Percentiles rank a stretch among this genome's conserved stretches.
Conservation (phyloP, 306 rosid genomes). For the Quercus mongolica region DNA sequence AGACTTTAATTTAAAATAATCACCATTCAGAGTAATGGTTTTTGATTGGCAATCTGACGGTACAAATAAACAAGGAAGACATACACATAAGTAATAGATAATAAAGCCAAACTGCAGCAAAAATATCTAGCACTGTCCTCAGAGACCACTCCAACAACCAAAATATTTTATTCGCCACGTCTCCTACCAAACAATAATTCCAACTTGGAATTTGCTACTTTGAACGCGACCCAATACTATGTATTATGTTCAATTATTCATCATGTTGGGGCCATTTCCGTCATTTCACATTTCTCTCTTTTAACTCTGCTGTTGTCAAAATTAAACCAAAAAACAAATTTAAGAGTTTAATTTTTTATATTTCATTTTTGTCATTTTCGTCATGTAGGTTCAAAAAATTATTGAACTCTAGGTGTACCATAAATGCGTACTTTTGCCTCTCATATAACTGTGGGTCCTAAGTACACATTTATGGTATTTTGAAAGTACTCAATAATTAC, state of each 20-base stretch:
- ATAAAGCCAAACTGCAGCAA: neutral
- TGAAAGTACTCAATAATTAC: too few relatives aligned
- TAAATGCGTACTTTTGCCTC: rapidly evolving
- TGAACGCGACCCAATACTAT: too few relatives aligned
- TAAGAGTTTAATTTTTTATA: too few relatives aligned
- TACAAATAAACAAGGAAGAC: neutral
- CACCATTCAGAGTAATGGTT: too few relatives aligned
- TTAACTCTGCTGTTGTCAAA: too few relatives aligned
- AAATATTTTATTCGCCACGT: slow-evolving; percentile 14
- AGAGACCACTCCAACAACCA: neutral
- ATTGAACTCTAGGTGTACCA: too few relatives aligned
- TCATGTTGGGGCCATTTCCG: neutral
- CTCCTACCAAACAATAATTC: slow-evolving; percentile 19
- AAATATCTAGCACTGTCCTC: slow-evolving; percentile 32
- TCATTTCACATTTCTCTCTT: neutral
- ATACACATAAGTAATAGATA: neutral
- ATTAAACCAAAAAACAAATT: too few relatives aligned
- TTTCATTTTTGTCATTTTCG: too few relatives aligned
- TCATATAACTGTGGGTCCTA: too few relatives aligned
- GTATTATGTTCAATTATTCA: neutral
- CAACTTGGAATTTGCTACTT: neutral
- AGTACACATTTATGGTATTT: too few relatives aligned
- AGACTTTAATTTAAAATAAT: too few relatives aligned
- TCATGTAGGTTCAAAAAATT: too few relatives aligned
- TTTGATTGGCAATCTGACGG: neutral